These are phyloP conservation scores for Chrysopogon serrulatus DNA, from an alignment of 176 grass and related monocot genomes.

Conservation along the genomic window DNA sequence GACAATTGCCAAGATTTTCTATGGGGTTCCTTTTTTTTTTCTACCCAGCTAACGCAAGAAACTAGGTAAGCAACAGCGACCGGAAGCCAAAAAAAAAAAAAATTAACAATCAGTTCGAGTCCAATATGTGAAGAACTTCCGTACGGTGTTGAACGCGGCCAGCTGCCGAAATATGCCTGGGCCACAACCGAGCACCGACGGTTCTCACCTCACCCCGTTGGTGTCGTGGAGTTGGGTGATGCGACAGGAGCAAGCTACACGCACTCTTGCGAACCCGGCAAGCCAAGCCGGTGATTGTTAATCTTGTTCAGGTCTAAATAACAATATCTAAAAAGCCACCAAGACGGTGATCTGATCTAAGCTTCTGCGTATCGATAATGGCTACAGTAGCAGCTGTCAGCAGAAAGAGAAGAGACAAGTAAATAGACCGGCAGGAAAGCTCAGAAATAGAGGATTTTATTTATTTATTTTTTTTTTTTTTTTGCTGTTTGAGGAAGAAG, in stretches of 20 bases:
- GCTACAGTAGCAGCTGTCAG: background rate
- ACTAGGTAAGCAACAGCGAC: background rate
- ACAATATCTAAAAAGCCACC: background rate
- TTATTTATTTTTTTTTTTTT: no score
- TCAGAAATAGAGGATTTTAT: background rate
- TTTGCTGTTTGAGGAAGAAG: background rate
- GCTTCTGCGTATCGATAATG: background rate
- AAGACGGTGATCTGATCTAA: conserved; percentile 19
- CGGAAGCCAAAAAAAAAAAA: background rate
- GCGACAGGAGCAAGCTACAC: background rate
- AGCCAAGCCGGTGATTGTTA: conserved; percentile 20
- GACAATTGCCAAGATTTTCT: background rate
- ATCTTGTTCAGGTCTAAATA: conserved; percentile 23
- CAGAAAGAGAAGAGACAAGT: background rate
- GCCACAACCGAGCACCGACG: conserved; percentile 24
- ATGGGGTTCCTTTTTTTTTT: background rate
- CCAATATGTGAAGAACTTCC: conserved; percentile 10
- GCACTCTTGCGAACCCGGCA: background rate
- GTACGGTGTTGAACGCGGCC: background rate
- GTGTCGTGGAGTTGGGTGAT: background rate
- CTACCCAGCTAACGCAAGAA: background rate
- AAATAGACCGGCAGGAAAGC: background rate
- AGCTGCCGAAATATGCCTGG: background rate
- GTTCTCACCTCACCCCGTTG: background rate
- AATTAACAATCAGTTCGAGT: background rate